Percentiles rank a stretch among this genome's conserved stretches.
phyloP scores from a whole-genome alignment of 148 eudicot genomes.

The Amaranthus cruentus region DNA sequence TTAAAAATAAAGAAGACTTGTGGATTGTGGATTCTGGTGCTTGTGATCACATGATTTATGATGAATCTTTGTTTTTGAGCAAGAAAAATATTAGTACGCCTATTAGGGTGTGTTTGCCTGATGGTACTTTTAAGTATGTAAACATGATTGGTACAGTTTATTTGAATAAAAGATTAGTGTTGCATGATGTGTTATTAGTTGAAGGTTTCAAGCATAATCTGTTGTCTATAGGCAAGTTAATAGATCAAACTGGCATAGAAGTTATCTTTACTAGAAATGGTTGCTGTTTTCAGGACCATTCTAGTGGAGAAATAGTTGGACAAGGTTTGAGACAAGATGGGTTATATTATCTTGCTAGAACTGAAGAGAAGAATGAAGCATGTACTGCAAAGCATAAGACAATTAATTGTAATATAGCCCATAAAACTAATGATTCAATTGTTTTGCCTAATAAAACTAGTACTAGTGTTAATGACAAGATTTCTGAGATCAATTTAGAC shows the following conservation, averaged over 20 bases:
- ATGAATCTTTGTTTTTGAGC: neutral
- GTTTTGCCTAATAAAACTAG: neutral
- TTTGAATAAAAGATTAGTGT: neutral
- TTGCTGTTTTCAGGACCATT: slow-evolving; percentile 9
- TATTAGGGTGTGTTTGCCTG: neutral
- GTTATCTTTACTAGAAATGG: neutral
- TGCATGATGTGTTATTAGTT: neutral
- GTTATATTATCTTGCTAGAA: neutral
- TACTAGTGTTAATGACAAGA: no score
- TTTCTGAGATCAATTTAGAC: neutral
- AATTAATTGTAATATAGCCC: no score
- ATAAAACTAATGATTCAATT: neutral
- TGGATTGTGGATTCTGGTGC: slow-evolving; percentile 5
- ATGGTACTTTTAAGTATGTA: neutral
- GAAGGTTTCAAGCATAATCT: neutral
- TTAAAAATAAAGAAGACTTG: neutral
- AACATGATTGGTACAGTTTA: neutral
- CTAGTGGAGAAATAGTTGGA: neutral
- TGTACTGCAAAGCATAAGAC: no score
- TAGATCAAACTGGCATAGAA: neutral
- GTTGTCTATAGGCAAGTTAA: neutral
- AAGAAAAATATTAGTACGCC: neutral
- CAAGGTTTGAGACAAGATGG: neutral
- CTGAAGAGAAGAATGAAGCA: no score
- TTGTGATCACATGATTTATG: neutral